phyloP scores from a whole-genome alignment of 2,329 filamentous ascomycete species.

The Venturia pyrina region DNA sequence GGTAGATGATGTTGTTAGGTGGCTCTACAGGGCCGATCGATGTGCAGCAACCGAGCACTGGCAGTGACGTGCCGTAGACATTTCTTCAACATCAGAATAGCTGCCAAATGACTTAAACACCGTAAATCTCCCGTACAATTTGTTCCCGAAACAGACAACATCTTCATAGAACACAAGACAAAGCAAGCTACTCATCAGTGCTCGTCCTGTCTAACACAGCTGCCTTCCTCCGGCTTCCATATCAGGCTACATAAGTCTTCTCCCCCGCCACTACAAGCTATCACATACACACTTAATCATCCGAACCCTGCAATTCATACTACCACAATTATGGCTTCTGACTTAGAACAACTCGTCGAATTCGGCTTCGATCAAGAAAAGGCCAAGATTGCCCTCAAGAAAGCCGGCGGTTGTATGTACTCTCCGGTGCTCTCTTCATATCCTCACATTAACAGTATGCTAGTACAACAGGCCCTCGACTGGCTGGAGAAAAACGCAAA shows the following conservation, averaged over 20 bases:
- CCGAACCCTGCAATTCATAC: not conserved
- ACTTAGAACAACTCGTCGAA: constrained; percentile 51
- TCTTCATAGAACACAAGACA: not conserved
- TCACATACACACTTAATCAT: not conserved
- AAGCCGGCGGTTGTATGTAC: constrained; percentile 63
- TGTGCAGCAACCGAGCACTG: too few species aligned
- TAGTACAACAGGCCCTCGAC: constrained; percentile 76
- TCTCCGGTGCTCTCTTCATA: constrained; percentile 3
- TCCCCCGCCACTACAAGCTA: not conserved
- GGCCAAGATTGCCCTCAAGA: constrained; percentile 74
- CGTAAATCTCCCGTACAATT: too few species aligned
- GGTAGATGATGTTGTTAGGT: not conserved
- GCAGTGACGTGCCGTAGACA: too few species aligned
- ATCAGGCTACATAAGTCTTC: not conserved
- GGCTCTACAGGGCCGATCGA: too few species aligned
- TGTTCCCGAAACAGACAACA: not conserved
- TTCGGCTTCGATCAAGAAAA: constrained; percentile 77
- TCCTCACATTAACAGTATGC: not conserved
- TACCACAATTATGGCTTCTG: constrained; percentile 35
- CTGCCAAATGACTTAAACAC: too few species aligned
- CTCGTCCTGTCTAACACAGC: not conserved
- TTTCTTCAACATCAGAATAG: too few species aligned
- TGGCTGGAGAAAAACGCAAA: constrained; percentile 93
- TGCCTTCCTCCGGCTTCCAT: not conserved
- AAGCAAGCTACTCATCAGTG: not conserved